A percentile compares a stretch with the other conserved stretches of the same genome.
Evolutionary conservation across 2,329 filamentous ascomycete genomes (phyloP).

Genomic region (Penicillium psychrosexuale): DNA sequence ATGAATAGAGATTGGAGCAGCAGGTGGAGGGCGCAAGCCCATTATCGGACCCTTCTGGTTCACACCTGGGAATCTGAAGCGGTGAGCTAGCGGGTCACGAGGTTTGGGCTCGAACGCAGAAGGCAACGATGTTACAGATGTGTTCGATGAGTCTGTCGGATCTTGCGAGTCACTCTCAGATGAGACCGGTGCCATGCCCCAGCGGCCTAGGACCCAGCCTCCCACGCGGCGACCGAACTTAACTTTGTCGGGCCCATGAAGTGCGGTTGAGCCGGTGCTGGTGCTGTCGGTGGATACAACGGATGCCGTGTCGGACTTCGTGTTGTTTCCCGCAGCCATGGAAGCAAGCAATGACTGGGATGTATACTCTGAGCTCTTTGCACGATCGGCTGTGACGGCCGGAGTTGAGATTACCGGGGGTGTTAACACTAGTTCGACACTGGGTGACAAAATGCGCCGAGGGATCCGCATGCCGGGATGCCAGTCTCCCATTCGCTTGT

Average conservation of each 20-base stretch:
- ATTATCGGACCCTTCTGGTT: constrained; percentile 74
- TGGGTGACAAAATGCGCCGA: constrained; percentile 47
- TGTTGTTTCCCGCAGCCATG: constrained; percentile 28
- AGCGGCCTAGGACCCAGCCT: constrained; percentile 63
- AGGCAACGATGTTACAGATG: constrained; percentile 12
- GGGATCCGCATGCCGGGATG: constrained; percentile 49
- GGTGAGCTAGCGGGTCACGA: constrained; percentile 62
- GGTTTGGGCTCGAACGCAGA: constrained; percentile 53
- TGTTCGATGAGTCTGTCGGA: not conserved
- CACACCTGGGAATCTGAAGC: constrained; percentile 63
- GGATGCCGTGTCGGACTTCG: constrained; percentile 24
- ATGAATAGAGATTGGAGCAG: constrained; percentile 56
- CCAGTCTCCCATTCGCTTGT: constrained; percentile 67
- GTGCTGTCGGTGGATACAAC: constrained; percentile 22
- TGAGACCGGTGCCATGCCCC: constrained; percentile 53
- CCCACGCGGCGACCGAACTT: constrained; percentile 56
- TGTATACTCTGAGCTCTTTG: constrained; percentile 23
- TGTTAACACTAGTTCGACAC: constrained; percentile 41
- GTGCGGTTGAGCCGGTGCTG: constrained; percentile 20
- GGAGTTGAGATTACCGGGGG: constrained; percentile 39
- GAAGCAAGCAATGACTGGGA: constrained; percentile 38
- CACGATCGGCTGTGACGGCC: constrained; percentile 35
- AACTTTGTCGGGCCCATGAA: constrained; percentile 23
- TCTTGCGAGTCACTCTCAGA: constrained; percentile 7
- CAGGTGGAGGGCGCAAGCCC: constrained; percentile 61